These are phyloP conservation scores for Ceratocystis cacaofunesta DNA, from an alignment of 2,329 filamentous ascomycete species.

Conservation along the genomic window DNA sequence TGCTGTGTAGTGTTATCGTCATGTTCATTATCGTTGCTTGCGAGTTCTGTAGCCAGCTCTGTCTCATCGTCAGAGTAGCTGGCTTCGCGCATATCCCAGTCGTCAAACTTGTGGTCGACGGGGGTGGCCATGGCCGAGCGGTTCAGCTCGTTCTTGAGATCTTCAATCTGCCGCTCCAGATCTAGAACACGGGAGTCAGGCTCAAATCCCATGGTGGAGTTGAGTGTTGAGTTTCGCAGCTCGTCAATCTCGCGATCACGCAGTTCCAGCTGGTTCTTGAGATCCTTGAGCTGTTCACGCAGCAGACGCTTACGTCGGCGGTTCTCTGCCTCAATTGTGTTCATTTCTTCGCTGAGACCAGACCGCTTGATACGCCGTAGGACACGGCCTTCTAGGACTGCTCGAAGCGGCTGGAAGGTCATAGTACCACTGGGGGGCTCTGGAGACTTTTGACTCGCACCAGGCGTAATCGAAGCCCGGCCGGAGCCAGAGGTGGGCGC, in stretches of 20 bases:
- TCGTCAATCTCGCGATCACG: slow-evolving; percentile 40
- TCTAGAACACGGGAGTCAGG: slow-evolving; percentile 26
- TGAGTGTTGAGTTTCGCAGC: slow-evolving; percentile 35
- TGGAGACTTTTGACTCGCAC: slow-evolving; percentile 12
- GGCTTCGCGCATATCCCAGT: slow-evolving; percentile 4
- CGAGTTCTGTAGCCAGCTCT: slow-evolving; percentile 10
- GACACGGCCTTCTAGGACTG: slow-evolving; percentile 41
- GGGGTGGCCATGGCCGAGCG: slow-evolving; percentile 14
- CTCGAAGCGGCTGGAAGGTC: slow-evolving; percentile 36
- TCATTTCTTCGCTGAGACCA: slow-evolving; percentile 44
- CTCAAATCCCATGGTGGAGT: slow-evolving; percentile 30
- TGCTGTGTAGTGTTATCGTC: slow-evolving; percentile 20
- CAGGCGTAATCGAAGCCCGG: not conserved
- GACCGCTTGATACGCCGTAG: slow-evolving; percentile 42
- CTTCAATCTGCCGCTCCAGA: slow-evolving; percentile 28
- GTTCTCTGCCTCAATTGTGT: slow-evolving; percentile 35
- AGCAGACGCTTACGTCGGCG: slow-evolving; percentile 27
- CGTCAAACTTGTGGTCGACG: slow-evolving; percentile 9
- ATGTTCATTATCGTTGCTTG: slow-evolving; percentile 12
- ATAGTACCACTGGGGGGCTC: slow-evolving; percentile 21
- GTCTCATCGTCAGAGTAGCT: slow-evolving; percentile 8
- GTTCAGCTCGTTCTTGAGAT: slow-evolving; percentile 25
- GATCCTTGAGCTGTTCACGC: slow-evolving; percentile 33
- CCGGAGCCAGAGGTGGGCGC: slow-evolving; percentile 7
- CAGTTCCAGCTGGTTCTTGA: slow-evolving; percentile 34